Evolutionary conservation across 805 yeast genomes (phyloP).

Genomic region (Candida lessepsii): DNA sequence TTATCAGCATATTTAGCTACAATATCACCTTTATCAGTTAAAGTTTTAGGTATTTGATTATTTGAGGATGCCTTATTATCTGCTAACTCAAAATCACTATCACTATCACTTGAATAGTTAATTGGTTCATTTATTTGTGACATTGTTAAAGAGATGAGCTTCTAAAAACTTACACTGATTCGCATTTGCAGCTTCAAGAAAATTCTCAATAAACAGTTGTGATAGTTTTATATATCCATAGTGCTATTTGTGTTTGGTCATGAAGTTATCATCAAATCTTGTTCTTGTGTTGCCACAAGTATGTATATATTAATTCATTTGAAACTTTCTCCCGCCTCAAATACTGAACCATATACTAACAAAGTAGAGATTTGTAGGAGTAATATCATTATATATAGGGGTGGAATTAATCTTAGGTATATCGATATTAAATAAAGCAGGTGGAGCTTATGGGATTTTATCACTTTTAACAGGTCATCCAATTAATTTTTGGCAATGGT

Average conservation of each 20-base stretch:
- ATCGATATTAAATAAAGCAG: conserved; percentile 80
- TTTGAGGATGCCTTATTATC: background rate
- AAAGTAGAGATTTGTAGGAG: conserved; percentile 57
- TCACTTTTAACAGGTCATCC: conserved; percentile 91
- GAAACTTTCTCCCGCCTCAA: too few species aligned
- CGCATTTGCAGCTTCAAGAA: background rate
- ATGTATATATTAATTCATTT: conserved; percentile 3
- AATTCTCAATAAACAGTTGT: background rate
- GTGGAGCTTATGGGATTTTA: conserved; percentile 83
- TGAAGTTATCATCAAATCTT: conserved; percentile 6
- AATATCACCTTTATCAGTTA: conserved; percentile 44
- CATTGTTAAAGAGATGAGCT: conserved; percentile 3
- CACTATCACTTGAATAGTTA: conserved; percentile 14
- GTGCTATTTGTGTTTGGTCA: background rate
- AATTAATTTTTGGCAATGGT: conserved; percentile 77
- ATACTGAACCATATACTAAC: conserved; percentile 5
- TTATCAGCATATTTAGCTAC: conserved; percentile 62
- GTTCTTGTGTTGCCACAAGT: conserved; percentile 10
- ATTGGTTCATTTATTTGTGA: background rate
- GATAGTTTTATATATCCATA: background rate
- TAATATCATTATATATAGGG: conserved; percentile 79
- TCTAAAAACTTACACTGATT: background rate
- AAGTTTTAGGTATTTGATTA: conserved; percentile 19
- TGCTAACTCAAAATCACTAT: conserved; percentile 1
- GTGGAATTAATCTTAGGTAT: conserved; percentile 78